Base-by-base conservation (phyloP, 768 basidiomycete species). In the Guyanaporus albipodus region DNA sequence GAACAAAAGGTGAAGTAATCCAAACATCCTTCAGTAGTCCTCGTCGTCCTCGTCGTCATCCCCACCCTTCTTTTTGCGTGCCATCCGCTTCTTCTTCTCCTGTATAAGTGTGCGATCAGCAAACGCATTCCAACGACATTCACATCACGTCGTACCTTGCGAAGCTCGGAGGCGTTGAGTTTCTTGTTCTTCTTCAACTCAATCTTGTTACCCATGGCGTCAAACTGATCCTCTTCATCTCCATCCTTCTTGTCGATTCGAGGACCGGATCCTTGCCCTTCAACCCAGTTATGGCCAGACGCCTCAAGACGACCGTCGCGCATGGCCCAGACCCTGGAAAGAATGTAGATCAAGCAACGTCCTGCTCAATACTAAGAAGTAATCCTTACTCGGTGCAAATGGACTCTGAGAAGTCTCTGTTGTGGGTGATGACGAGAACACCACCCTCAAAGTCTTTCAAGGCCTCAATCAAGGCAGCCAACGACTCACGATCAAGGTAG, bases 401-500 rank as follows among this genome's bases (percentile, higher is more conserved):
- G 28, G 91, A 93, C 80, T 98, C 96, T 46, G 95, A 97, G 80
- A 98, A 99, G 78, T 97, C 94, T 52, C 89, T 84, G 77, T 94
- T 92, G 83, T 96, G 94, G 44, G 94, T 96, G 62, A 97, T 96
- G 67, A 96, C 75, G 66, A 96, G 87, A 52, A 96, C 92, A 85
- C 95, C 95, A 69, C 95, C 96, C 72, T 95, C 92, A 72, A 97
- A 98, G 68, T 79, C 78, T 82, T 97, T 96, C 73, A 99, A 82
- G 8, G 95, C 96, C 61, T 93, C 88, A 65, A 99, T 99, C 70
- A 99, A 85, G 28, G 96, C 96, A 58, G 96, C 96, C 60, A 99
- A 84, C 55, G 96, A 99, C 73, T 99, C 96, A 69, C 96, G 90
- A 77, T 98, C 96, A 69, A 99, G 85, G 78, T 98, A 99, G 80